phyloP scores from a whole-genome alignment of 805 yeast genomes.

The Barnettozyma pratensis region DNA sequence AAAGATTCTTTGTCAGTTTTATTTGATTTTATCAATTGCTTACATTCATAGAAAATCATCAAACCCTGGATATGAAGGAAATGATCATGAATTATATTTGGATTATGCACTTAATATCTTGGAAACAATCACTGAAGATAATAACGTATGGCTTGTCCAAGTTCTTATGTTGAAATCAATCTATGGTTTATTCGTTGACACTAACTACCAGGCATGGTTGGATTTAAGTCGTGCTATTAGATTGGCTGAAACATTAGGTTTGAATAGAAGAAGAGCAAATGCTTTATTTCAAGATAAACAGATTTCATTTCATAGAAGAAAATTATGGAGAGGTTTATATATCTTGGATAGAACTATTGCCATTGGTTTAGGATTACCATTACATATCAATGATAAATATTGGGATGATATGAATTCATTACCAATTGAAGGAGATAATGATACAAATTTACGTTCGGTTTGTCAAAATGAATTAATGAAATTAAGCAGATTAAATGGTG shows the following conservation, averaged over 20 bases:
- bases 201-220: constrained; percentile 34
- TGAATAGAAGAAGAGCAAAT: constrained; percentile 30
- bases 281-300: constrained; percentile 23
- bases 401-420: constrained; percentile 28
- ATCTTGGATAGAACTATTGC: constrained; percentile 27
- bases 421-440: constrained; percentile 9
- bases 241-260: constrained; percentile 34
- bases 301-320: constrained; percentile 24
- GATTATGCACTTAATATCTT: constrained; percentile 29
- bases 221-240: constrained; percentile 33
- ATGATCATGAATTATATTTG: constrained; percentile 22
- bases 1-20: constrained; percentile 27
- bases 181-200: constrained; percentile 32
- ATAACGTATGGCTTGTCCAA: constrained; percentile 33
- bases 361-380: constrained; percentile 30
- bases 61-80: constrained; percentile 4
- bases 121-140: constrained; percentile 29
- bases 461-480: constrained; percentile 26
- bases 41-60: constrained; percentile 27
- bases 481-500: constrained; percentile 25
- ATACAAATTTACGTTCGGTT: constrained; percentile 6
- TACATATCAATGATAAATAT: constrained; percentile 27
- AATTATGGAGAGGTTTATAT: constrained; percentile 26
- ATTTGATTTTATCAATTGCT: constrained; percentile 34
- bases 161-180: constrained; percentile 31